A percentile compares a stretch with the other conserved stretches of the same genome.
These are phyloP conservation scores for Heritiera fomes DNA, from an alignment of 345 rosid species.

Conservation along the genomic window DNA sequence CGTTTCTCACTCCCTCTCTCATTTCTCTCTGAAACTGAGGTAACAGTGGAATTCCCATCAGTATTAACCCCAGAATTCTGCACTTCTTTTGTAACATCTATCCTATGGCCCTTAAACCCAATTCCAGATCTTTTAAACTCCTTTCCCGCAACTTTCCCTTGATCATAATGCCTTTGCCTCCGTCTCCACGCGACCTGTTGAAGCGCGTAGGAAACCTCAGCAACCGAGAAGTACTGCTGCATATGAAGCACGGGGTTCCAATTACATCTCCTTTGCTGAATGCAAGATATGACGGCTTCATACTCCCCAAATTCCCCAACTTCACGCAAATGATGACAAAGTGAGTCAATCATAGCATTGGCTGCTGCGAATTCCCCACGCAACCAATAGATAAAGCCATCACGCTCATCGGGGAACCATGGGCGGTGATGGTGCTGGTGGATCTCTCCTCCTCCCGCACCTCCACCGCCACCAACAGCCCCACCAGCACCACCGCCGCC, in stretches of 20 bases:
- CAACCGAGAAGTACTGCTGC: constrained; percentile 74
- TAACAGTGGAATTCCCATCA: constrained; percentile 34
- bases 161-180: constrained; percentile 63
- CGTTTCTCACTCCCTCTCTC: constrained; percentile 30
- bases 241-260: constrained; percentile 79
- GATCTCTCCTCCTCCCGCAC: constrained; percentile 32
- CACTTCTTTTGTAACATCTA: constrained; percentile 42
- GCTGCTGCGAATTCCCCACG: constrained; percentile 93
- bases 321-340: constrained; percentile 63
- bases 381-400: constrained; percentile 80
- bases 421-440: constrained; percentile 42
- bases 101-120: constrained; percentile 47
- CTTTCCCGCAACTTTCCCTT: constrained; percentile 49
- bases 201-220: constrained; percentile 55
- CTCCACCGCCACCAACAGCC: constrained; percentile 20
- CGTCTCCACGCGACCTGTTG: constrained; percentile 68
- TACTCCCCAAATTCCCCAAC: constrained; percentile 77
- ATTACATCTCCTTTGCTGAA: constrained; percentile 73
- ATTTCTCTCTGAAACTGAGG: constrained; percentile 7
- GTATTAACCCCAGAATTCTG: constrained; percentile 38
- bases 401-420: constrained; percentile 80
- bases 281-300: constrained; percentile 48
- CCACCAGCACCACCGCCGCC: constrained; percentile 25
- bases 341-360: constrained; percentile 79
- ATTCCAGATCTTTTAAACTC: constrained; percentile 55